A percentile compares a stretch with the other conserved stretches of the same genome.
These are phyloP conservation scores for Suhomyces wounanorum DNA, from an alignment of 1,139 yeast genomes.

Conservation along the genomic window DNA sequence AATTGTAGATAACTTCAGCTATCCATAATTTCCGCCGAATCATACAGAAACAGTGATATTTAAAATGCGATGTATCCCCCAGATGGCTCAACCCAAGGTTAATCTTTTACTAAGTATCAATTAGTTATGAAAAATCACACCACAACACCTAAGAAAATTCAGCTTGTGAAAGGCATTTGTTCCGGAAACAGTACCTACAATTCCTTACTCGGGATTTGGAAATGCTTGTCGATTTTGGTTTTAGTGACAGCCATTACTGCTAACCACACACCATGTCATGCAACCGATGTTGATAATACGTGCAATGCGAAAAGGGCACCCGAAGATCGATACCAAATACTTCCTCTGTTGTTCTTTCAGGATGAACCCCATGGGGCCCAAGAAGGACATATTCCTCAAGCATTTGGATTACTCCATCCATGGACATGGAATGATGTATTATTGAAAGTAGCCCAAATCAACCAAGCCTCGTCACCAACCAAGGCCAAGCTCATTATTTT, in stretches of 20 bases:
- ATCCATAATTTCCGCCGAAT: no score
- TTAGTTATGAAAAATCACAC: background rate
- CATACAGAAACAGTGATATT: no score
- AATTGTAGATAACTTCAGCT: no score
- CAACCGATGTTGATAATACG: background rate
- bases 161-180: background rate
- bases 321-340: conserved; percentile 12
- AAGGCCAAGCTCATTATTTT: conserved; percentile 33
- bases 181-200: background rate
- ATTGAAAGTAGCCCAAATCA: conserved; percentile 10
- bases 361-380: conserved; percentile 20
- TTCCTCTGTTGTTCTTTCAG: conserved; percentile 24
- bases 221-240: background rate
- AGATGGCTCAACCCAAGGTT: no score
- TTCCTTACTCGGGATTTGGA: background rate
- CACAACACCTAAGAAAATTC: background rate
- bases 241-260: background rate
- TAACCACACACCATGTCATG: background rate
- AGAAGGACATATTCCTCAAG: conserved; percentile 16
- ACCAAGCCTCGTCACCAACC: conserved; percentile 3
- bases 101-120: no score
- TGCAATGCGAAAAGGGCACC: background rate
- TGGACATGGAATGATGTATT: conserved; percentile 22
- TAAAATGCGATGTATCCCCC: no score
- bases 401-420: conserved; percentile 23